A percentile compares a stretch with the other conserved stretches of the same genome.
These are phyloP conservation scores for Microthyrium microscopicum DNA, from an alignment of 2,329 filamentous ascomycete species.

Conservation along the genomic window DNA sequence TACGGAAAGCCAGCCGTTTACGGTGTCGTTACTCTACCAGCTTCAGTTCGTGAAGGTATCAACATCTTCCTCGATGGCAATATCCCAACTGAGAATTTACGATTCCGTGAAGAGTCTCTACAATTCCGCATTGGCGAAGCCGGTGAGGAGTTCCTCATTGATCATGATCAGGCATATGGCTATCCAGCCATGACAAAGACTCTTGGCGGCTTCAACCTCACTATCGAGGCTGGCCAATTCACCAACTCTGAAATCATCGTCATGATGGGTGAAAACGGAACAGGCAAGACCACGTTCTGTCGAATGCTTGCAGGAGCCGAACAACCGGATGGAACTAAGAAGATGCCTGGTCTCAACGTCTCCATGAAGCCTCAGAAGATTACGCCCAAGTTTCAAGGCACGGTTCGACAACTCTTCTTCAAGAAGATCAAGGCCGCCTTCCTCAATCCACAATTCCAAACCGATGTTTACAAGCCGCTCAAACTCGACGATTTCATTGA, in stretches of 20 bases:
- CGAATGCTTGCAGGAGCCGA: conserved; percentile 83
- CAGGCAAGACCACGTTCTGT: conserved; percentile 98
- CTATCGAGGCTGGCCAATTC: conserved; percentile 68
- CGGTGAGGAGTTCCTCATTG: conserved; percentile 70
- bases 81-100: conserved; percentile 94
- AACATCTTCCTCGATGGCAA: conserved; percentile 98
- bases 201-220: conserved; percentile 71
- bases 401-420: conserved; percentile 95
- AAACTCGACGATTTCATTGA: conserved; percentile 99
- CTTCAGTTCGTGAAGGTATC: conserved; percentile 96
- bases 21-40: conserved; percentile 88
- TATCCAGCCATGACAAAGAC: conserved; percentile 92
- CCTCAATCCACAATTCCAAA: conserved; percentile 95
- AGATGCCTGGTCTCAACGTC: conserved; percentile 87
- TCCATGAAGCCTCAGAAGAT: conserved; percentile 98
- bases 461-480: conserved; percentile 97
- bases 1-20: conserved; percentile 94
- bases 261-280: conserved; percentile 99
- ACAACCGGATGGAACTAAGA: conserved; percentile 67
- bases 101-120: conserved; percentile 92
- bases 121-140: conserved; percentile 89
- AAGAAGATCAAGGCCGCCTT: conserved; percentile 99
- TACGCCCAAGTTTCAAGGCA: conserved; percentile 93
- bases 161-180: conserved; percentile 68
- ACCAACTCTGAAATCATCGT: conserved; percentile 98